These are phyloP conservation scores for Pichia inconspicua DNA, from an alignment of 1,139 yeast genomes.

Conservation along the genomic window DNA sequence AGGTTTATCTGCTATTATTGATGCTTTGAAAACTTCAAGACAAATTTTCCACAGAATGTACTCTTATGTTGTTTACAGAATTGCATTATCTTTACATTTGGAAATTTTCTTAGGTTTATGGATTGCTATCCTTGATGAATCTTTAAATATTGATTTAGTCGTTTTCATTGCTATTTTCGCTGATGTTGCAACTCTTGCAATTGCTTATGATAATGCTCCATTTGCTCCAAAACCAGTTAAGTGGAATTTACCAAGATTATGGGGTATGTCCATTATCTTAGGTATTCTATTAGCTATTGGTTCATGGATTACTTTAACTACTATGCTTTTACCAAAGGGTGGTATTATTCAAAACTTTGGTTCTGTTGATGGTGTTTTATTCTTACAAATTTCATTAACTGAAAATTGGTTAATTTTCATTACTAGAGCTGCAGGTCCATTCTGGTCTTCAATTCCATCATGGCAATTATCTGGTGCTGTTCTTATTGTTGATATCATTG, in stretches of 20 bases:
- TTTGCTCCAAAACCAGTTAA: conserved; percentile 94
- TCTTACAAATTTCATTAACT: conserved; percentile 86
- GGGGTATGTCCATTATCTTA: conserved; percentile 89
- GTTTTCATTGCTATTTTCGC: conserved; percentile 94
- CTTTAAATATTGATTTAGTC: conserved; percentile 77
- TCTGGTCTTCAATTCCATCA: conserved; percentile 88
- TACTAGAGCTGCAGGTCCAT: conserved; percentile 92
- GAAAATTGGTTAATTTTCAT: conserved; percentile 95
- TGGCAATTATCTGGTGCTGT: conserved; percentile 96
- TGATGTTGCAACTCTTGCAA: conserved; percentile 90
- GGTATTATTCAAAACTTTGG: conserved; percentile 94
- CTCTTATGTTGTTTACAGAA: conserved; percentile 93
- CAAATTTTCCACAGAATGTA: conserved; percentile 98
- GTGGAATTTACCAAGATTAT: conserved; percentile 96
- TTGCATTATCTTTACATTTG: conserved; percentile 87
- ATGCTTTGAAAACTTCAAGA: conserved; percentile 89
- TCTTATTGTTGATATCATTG: conserved; percentile 76
- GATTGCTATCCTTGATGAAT: conserved; percentile 84
- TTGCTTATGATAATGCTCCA: conserved; percentile 97
- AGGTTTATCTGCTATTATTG: conserved; percentile 91
- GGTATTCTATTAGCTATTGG: conserved; percentile 80
- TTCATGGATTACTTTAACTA: conserved; percentile 87
- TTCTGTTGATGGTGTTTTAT: conserved; percentile 83
- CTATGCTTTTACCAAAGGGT: conserved; percentile 80
- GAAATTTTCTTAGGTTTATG: conserved; percentile 88